phyloP scores from a whole-genome alignment of 2,329 filamentous ascomycete genomes.

The Geosmithia morbida region DNA sequence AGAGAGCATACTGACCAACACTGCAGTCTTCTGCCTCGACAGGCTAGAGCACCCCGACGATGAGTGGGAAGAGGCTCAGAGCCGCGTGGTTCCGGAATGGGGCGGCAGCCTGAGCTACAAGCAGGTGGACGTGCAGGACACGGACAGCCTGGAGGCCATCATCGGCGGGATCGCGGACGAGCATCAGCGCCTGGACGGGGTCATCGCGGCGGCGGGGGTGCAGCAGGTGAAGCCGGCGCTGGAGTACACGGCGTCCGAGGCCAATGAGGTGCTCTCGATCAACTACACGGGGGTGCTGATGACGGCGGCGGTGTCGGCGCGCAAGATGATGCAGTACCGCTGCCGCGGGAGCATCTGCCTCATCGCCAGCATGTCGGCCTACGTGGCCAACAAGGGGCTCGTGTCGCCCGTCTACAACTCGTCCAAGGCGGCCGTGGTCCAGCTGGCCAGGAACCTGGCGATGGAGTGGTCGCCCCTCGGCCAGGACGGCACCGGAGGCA shows the following conservation, averaged over 20 bases:
- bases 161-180: constrained; percentile 44
- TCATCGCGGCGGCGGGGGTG: constrained; percentile 54
- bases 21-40: constrained; percentile 41
- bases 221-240: constrained; percentile 55
- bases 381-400: constrained; percentile 41
- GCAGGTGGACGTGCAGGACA: constrained; percentile 53
- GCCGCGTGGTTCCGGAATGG: constrained; percentile 46
- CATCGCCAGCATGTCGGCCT: constrained; percentile 41
- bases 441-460: constrained; percentile 47
- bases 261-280: constrained; percentile 52
- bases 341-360: constrained; percentile 39
- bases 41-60: constrained; percentile 31
- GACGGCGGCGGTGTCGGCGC: constrained; percentile 57
- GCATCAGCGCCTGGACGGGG: constrained; percentile 49
- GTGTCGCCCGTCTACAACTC: constrained; percentile 54
- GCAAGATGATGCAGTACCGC: constrained; percentile 40
- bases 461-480: constrained; percentile 42
- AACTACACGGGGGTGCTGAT: constrained; percentile 57
- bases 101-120: constrained; percentile 51
- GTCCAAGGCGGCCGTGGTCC: constrained; percentile 50
- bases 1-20: not conserved
- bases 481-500: constrained; percentile 30
- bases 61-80: constrained; percentile 46
- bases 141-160: constrained; percentile 38
- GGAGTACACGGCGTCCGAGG: constrained; percentile 43